Percentiles rank a stretch among this genome's conserved stretches.
Evolutionary conservation across 371 early-diverging fungal genomes (phyloP).

Genomic region (Paraphysoderma sedebokerense): DNA sequence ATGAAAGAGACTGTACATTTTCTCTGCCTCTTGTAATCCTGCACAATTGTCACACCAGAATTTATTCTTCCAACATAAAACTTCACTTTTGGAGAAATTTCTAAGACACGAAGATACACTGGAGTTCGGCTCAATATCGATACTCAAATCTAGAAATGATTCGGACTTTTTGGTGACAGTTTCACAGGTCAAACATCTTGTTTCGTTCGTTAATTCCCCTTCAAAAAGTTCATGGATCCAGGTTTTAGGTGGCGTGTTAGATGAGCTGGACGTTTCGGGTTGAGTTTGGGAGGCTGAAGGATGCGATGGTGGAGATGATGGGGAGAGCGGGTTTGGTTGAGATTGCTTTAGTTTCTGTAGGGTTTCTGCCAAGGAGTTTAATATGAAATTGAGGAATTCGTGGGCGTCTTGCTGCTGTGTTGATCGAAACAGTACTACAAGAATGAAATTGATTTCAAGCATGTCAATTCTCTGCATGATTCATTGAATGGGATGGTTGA

Average conservation of each 20-base stretch:
- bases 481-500: not conserved
- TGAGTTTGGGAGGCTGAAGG: not conserved
- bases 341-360: not conserved
- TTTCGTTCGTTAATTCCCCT: conserved; percentile 87
- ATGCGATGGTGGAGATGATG: not conserved
- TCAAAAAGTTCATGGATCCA: conserved; percentile 95
- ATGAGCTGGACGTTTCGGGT: not conserved
- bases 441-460: conserved; percentile 1
- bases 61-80: conserved; percentile 84
- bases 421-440: conserved; percentile 67
- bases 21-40: conserved; percentile 90
- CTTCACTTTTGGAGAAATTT: conserved; percentile 86
- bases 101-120: conserved; percentile 80
- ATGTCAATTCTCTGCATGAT: not conserved
- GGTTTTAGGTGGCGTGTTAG: conserved; percentile 13
- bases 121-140: conserved; percentile 88
- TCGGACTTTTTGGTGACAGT: conserved; percentile 47
- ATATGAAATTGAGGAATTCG: conserved; percentile 83
- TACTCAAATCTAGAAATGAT: conserved; percentile 82
- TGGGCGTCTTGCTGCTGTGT: conserved; percentile 96
- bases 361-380: conserved; percentile 78
- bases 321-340: not conserved
- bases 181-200: conserved; percentile 88
- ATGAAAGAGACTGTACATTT: conserved; percentile 25
- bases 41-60: conserved; percentile 90